Evolutionary conservation across 495 filamentous ascomycete genomes (phyloP).

Genomic region (Aspergillus funiculosus): DNA sequence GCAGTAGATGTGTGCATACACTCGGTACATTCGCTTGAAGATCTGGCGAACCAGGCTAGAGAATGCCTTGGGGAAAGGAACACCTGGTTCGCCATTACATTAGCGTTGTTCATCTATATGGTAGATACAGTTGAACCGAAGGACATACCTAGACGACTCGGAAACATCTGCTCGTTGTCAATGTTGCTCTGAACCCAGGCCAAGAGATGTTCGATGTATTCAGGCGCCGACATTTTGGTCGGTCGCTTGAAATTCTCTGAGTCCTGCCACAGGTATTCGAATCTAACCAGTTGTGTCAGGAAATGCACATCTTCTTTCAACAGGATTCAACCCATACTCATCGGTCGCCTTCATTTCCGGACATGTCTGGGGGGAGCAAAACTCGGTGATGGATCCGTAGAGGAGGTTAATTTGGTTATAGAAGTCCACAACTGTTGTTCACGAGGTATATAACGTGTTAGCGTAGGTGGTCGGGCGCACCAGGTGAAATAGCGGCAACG

Average conservation of each 20-base stretch:
- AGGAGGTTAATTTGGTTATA: constrained; percentile 99
- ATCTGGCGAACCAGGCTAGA: constrained; percentile 80
- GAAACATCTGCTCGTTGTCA: constrained; percentile 92
- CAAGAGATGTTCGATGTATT: constrained; percentile 97
- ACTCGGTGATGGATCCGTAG: constrained; percentile 97
- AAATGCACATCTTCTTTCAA: not conserved
- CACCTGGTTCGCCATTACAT: constrained; percentile 48
- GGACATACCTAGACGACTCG: constrained; percentile 73
- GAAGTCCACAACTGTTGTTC: constrained; percentile 82
- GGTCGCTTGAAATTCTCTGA: constrained; percentile 85
- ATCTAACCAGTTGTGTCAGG: constrained; percentile 45
- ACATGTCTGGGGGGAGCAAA: constrained; percentile 93
- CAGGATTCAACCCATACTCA: constrained; percentile 54
- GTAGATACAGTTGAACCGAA: not conserved
- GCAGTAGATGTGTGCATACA: constrained; percentile 99
- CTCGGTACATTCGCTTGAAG: constrained; percentile 97
- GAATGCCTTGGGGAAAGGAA: constrained; percentile 93
- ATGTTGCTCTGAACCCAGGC: constrained; percentile 92
- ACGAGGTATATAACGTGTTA: constrained; percentile 8
- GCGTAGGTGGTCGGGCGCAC: not conserved
- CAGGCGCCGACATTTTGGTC: constrained; percentile 95
- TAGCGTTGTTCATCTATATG: constrained; percentile 7
- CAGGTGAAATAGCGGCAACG: constrained; percentile 11
- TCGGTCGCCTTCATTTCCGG: constrained; percentile 99
- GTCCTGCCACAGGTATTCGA: constrained; percentile 99